A percentile compares a stretch with the other conserved stretches of the same genome.
phyloP scores from a whole-genome alignment of 2,329 filamentous ascomycete species.

The Colletotrichum filicis region DNA sequence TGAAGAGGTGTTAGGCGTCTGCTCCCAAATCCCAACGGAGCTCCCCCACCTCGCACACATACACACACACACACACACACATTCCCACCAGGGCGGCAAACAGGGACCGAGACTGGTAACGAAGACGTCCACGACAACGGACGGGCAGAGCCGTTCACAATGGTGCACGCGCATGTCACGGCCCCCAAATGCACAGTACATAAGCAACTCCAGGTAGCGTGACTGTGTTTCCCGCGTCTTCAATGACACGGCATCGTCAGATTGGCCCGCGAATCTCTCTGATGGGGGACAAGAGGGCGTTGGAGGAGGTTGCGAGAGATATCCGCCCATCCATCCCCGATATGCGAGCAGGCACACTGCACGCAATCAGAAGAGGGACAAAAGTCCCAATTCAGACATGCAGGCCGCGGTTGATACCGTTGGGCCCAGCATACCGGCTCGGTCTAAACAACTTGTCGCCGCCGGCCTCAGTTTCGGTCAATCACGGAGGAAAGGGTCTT shows the following conservation, averaged over 20 bases:
- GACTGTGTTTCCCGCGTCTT: slow-evolving; percentile 18
- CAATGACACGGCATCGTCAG: slow-evolving; percentile 17
- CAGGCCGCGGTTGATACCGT: slow-evolving; percentile 4
- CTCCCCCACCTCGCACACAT: background rate
- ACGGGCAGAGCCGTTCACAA: slow-evolving; percentile 23
- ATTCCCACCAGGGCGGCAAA: slow-evolving; percentile 32
- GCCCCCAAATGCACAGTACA: slow-evolving; percentile 10
- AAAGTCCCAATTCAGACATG: slow-evolving; percentile 18
- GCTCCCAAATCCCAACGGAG: slow-evolving; percentile 10
- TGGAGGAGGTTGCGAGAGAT: slow-evolving; percentile 13
- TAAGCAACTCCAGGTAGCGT: slow-evolving; percentile 1
- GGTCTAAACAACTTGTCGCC: background rate
- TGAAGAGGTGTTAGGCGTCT: background rate
- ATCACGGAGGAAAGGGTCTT: background rate
- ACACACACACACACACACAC: background rate
- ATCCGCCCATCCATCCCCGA: slow-evolving; percentile 20
- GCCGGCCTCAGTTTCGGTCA: background rate
- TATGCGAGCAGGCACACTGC: slow-evolving; percentile 13
- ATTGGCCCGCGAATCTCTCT: slow-evolving; percentile 4
- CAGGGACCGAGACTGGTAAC: slow-evolving; percentile 7
- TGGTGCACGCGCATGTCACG: slow-evolving; percentile 6
- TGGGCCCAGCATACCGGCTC: slow-evolving; percentile 14
- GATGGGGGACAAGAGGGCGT: background rate
- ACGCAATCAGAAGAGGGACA: slow-evolving; percentile 16
- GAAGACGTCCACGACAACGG: slow-evolving; percentile 6